Base-by-base conservation (phyloP, 2,329 filamentous ascomycete genomes). In the Bretziella fagacearum region DNA sequence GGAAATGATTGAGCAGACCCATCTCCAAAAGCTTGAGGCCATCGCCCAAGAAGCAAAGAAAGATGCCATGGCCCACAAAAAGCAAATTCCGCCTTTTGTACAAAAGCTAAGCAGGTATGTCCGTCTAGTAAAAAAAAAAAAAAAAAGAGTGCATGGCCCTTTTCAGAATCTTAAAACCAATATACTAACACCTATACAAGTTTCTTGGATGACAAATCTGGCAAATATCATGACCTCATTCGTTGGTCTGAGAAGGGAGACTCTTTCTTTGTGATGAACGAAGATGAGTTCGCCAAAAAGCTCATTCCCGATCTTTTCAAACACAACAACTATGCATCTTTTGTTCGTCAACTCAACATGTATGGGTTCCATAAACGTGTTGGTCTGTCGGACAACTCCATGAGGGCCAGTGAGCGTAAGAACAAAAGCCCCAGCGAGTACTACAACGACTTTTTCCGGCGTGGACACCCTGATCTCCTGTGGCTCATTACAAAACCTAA, bases 371-470 rank as follows among this genome's bases (percentile, higher is more conserved):
- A 98, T 69, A 98, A 98, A 68, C 81, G 84, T 35, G 84, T 91
- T 3, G 84, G 84, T 3, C 71, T 98, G 15, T 94, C 87, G 3
- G 91, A 98, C 62, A 95, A 95, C 59, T 95, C 87, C 0, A 93
- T 98, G 82, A 83, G 91, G 54, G 87, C 93, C 4, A 95, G 87
- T 59, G 91, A 96, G 65, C 80, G 87, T 52, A 94, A 95, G 61
- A 89, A 89, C 60, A 98, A 98, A 66, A 94, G 86, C 50, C 91
- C 91, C 0, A 96, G 87, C 70, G 91, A 96, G 68, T 98, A 98
- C 61, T 87, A 84, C 55, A 95, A 98, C 60, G 85, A 85, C 7
- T 98, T 87, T 64, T 98, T 98, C 64, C 84, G 86, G 55, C 82
- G 86, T 39, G 89, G 87, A 3, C 81, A 93, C 54, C 87, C 87